Base-by-base conservation (phyloP, 495 filamentous ascomycete species). In the Glonium stellatum region DNA sequence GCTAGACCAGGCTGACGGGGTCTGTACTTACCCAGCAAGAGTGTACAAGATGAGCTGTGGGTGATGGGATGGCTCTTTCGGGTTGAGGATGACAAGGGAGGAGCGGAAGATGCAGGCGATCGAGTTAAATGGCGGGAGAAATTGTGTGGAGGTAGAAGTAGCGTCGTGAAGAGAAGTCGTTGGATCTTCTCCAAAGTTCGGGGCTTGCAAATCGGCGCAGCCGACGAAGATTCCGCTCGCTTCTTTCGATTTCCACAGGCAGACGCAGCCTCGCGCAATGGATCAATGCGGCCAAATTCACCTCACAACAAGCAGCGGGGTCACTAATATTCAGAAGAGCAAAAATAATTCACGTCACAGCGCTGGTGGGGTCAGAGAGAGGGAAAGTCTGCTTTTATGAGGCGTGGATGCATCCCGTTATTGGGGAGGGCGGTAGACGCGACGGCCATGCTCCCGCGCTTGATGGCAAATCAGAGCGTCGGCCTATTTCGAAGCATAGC, bases 181-280 rank as follows among this genome's bases (percentile, higher is more conserved):
- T 44, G 39, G 39, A 44, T 44, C 39, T 44, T 44, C 36, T 8
- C 36, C 18, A 15, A 18, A 44, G 18, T 15, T 44, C 39, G 39
- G 39, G 39, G 39, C 39, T 44, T 44, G 39, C 25, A 23, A 31
- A 25, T 15, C 15, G 48, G 18, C 47, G 53, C 57, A 53, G 57
- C 62, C 57, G 56, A 48, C 55, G 48, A 65, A 65, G 54, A 47
- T 65, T 65, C 63, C 31, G 34, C 15, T 22, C 21, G 58, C 47
- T 65, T 66, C 64, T 46, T 59, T 55, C n/a, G 39, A n/a, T 27
- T 66, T 66, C 64, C 46, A 66, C 59, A 18, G 34, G 54, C 55
- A 42, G 34, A 59, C 52, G 60, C 59, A 61, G 63, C 63, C 59
- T 61, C 37, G 51, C 57, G 19, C 34, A 42, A 55, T 31, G 52